Evolutionary conservation across 139 green algal genomes (phyloP).

Genomic region (Parachlorella kessleri): DNA sequence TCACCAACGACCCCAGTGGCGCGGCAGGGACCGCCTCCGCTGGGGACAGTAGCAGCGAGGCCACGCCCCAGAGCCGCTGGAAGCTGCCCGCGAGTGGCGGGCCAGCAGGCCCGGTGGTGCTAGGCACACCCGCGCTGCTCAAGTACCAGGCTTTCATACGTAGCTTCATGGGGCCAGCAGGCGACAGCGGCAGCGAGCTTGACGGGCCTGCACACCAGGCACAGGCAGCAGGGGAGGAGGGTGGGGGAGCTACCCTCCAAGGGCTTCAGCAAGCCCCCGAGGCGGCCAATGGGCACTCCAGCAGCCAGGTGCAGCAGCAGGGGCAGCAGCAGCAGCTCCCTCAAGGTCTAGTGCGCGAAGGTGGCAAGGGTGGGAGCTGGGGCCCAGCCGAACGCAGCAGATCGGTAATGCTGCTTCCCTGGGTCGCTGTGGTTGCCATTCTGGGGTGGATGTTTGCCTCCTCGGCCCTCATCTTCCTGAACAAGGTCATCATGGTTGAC

Average conservation of each 20-base stretch:
- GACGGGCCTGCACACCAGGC: not conserved
- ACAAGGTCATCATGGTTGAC: slow-evolving; percentile 28
- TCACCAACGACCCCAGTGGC: not conserved
- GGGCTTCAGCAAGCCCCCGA: no score
- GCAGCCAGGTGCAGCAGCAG: no score
- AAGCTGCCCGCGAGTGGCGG: no score
- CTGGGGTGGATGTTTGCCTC: slow-evolving; percentile 25
- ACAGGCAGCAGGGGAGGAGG: not conserved
- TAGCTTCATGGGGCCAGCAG: not conserved
- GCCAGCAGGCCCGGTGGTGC: not conserved
- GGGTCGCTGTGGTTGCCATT: slow-evolving; percentile 8
- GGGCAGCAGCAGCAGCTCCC: not conserved
- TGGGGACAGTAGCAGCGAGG: not conserved
- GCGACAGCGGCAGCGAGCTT: no score
- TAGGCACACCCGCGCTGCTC: not conserved
- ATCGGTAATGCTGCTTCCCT: no score
- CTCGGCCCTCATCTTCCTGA: slow-evolving; percentile 29
- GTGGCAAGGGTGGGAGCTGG: not conserved
- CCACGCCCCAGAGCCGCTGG: not conserved
- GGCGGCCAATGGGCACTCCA: no score
- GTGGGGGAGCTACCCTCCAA: no score
- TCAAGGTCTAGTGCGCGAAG: no score
- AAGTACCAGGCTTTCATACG: not conserved
- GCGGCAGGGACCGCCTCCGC: not conserved
- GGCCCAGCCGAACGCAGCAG: no score